These are phyloP conservation scores for Cyclostephanos invisitatus DNA, from an alignment of 108 stramenopile genomes.

Conservation along the genomic window DNA sequence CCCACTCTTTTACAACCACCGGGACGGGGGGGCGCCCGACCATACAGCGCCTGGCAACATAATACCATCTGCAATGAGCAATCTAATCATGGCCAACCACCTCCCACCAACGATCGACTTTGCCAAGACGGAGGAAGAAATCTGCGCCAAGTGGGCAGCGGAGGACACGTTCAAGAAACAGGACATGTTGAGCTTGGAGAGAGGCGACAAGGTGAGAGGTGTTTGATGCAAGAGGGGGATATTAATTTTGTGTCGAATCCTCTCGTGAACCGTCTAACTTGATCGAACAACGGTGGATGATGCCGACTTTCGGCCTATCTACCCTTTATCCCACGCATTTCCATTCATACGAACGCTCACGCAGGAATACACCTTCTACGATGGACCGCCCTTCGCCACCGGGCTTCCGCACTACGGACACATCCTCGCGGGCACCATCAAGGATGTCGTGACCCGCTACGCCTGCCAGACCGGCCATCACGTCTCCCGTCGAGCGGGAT, in stretches of 20 bases:
- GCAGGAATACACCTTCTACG: slow-evolving; percentile 96
- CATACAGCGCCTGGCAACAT: too few species aligned
- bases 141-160: slow-evolving; percentile 75
- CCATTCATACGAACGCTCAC: neutral
- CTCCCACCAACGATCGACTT: slow-evolving; percentile 83
- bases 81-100: slow-evolving; percentile 67
- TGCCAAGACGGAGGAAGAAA: slow-evolving; percentile 79
- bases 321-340: neutral
- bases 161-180: slow-evolving; percentile 78
- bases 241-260: too few species aligned
- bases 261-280: too few species aligned
- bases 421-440: slow-evolving; percentile 99
- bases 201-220: slow-evolving; percentile 75
- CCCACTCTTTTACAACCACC: too few species aligned
- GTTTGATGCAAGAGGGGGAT: neutral
- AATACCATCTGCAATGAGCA: too few species aligned
- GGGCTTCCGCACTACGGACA: slow-evolving; percentile 99
- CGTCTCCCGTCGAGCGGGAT: slow-evolving; percentile 95
- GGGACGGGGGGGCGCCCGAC: too few species aligned
- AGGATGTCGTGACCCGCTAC: slow-evolving; percentile 98
- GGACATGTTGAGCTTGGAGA: slow-evolving; percentile 63
- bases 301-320: neutral
- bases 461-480: slow-evolving; percentile 92
- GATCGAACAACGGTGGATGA: neutral
- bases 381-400: slow-evolving; percentile 99